Evolutionary conservation across 140 eudicot species (phyloP).

Genomic region (Stevia rebaudiana): DNA sequence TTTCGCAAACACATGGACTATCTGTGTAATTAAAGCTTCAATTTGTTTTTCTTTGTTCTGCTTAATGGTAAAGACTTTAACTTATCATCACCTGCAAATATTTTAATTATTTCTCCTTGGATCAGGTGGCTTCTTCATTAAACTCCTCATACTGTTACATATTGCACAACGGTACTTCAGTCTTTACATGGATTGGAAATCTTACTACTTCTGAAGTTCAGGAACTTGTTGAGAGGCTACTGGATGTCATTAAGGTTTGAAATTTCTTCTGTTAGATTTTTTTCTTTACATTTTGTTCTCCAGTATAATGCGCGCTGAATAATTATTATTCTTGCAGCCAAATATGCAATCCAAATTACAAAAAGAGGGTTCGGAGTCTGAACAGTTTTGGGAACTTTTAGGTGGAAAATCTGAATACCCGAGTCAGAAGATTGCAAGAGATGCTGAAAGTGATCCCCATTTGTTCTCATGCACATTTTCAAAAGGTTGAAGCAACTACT

Average conservation of each 20-base stretch:
- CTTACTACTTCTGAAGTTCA: constrained; percentile 76
- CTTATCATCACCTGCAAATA: constrained; percentile 8
- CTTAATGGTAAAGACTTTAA: constrained; percentile 9
- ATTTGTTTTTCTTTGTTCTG: neutral
- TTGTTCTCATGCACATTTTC: constrained; percentile 68
- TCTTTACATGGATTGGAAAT: constrained; percentile 81
- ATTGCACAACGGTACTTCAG: constrained; percentile 65
- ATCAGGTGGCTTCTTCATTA: constrained; percentile 89
- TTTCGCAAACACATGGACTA: too few species aligned
- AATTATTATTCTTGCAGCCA: constrained; percentile 56
- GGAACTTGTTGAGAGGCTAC: constrained; percentile 93
- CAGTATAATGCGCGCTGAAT: neutral
- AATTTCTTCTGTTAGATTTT: neutral
- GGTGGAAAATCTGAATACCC: constrained; percentile 90
- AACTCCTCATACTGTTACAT: constrained; percentile 91
- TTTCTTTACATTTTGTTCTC: neutral
- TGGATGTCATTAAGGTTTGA: constrained; percentile 83
- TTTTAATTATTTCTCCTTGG: constrained; percentile 14
- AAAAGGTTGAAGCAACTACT: constrained; percentile 42
- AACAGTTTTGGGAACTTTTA: constrained; percentile 85
- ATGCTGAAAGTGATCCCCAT: constrained; percentile 87
- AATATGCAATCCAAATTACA: constrained; percentile 66
- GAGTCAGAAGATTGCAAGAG: constrained; percentile 77
- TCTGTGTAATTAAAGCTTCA: too few species aligned
- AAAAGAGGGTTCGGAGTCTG: constrained; percentile 91